These are phyloP conservation scores for Corynascus novoguineensis DNA, from an alignment of 495 filamentous ascomycete genomes.

Conservation along the genomic window DNA sequence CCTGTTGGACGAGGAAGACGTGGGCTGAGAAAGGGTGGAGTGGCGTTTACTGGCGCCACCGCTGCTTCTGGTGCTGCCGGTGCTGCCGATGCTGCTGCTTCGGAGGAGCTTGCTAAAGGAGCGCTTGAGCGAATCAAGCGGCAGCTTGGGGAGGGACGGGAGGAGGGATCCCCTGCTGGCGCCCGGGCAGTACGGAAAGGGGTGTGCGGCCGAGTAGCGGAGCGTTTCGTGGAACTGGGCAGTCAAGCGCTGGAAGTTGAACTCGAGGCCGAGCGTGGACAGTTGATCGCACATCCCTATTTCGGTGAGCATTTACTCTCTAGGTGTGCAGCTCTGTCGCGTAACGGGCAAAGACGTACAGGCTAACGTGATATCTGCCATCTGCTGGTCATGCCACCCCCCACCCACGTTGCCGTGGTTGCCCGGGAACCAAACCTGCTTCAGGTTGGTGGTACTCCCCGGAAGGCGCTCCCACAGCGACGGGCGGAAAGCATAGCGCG, in stretches of 20 bases:
- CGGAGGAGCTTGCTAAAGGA: constrained; percentile 5
- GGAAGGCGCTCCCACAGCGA: constrained; percentile 50
- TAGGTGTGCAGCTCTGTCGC: too few species aligned
- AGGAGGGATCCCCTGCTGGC: neutral
- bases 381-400: constrained; percentile 33
- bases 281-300: constrained; percentile 39
- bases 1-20: neutral
- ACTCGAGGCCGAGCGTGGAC: constrained; percentile 31
- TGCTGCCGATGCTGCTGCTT: neutral
- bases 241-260: constrained; percentile 26
- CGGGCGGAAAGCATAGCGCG: constrained; percentile 57
- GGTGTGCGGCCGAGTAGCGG: constrained; percentile 31
- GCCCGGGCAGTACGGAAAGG: constrained; percentile 25
- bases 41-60: neutral
- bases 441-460: constrained; percentile 39
- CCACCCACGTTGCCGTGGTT: constrained; percentile 61
- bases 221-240: constrained; percentile 23
- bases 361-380: constrained; percentile 29
- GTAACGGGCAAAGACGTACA: constrained; percentile 18
- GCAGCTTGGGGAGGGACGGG: neutral
- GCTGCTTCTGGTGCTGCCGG: too few species aligned
- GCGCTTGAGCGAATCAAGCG: constrained; percentile 4
- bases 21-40: neutral
- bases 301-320: too few species aligned
- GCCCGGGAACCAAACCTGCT: constrained; percentile 69